These are phyloP conservation scores for Sphenostylis stenocarpa DNA, from an alignment of 306 rosid genomes.

Conservation along the genomic window DNA sequence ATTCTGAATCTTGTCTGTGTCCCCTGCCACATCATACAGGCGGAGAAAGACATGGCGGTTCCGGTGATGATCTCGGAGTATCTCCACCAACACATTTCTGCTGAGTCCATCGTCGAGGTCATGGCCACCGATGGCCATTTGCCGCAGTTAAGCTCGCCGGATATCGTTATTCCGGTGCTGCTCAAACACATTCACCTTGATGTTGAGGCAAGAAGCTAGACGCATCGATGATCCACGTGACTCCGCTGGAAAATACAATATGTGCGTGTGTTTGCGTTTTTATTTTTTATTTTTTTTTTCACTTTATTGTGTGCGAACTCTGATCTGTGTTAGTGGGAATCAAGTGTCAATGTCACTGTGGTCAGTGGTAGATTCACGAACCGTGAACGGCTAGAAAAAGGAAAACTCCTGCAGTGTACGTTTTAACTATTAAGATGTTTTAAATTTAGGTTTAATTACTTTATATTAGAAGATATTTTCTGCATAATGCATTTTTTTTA, in stretches of 20 bases:
- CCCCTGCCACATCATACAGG: conserved; percentile 84
- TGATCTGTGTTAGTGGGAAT: not conserved
- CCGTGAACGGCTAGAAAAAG: not conserved
- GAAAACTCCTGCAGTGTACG: not conserved
- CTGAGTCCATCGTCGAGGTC: conserved; percentile 72
- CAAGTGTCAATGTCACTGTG: not conserved
- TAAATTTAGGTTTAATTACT: too few relatives aligned
- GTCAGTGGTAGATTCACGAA: not conserved
- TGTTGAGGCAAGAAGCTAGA: conserved; percentile 33
- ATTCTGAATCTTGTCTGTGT: conserved; percentile 48
- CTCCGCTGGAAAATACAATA: not conserved
- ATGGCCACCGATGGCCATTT: conserved; percentile 79
- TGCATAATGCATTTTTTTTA: too few relatives aligned
- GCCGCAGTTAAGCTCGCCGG: conserved; percentile 90
- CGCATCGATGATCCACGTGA: not conserved
- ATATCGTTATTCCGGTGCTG: conserved; percentile 65
- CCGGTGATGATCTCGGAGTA: conserved; percentile 76
- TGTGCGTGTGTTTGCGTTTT: not conserved
- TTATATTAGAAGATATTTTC: too few relatives aligned
- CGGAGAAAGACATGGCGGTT: conserved; percentile 70
- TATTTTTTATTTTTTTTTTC: not conserved
- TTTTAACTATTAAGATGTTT: not conserved
- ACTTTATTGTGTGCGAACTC: not conserved
- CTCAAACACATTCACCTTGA: conserved; percentile 65
- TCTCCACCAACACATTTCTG: conserved; percentile 61